Conservation (phyloP, 805 yeast species). For the Wickerhamomyces alni region DNA sequence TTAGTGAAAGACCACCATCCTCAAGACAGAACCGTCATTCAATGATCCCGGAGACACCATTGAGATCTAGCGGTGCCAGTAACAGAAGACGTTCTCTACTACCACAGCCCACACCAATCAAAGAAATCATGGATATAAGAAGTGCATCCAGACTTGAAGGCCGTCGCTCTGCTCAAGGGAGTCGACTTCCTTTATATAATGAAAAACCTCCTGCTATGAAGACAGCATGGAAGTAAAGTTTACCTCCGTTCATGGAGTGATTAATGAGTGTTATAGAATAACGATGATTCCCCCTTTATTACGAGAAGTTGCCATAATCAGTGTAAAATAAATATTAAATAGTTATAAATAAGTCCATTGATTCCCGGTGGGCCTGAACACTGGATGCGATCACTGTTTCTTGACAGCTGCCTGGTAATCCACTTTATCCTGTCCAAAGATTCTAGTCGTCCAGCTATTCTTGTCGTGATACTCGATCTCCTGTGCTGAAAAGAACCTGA, state of each 20-base stretch:
- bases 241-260: no score
- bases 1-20: conserved; percentile 7
- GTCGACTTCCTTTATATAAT: background rate
- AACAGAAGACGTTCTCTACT: conserved; percentile 13
- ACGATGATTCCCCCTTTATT: no score
- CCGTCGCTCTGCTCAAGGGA: background rate
- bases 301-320: no score
- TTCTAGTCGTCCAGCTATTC: conserved; percentile 12
- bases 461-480: conserved; percentile 19
- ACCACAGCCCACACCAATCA: conserved; percentile 24
- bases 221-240: background rate
- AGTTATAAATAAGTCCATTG: no score
- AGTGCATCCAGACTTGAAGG: conserved; percentile 4
- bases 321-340: no score
- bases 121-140: conserved; percentile 16
- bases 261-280: no score
- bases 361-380: no score
- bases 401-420: conserved; percentile 12
- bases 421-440: conserved; percentile 21
- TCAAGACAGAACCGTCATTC: conserved; percentile 11
- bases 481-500: conserved; percentile 14
- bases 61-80: conserved; percentile 4
- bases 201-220: background rate
- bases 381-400: conserved; percentile 6
- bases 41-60: conserved; percentile 20